Percentiles rank a stretch among this genome's conserved stretches.
Evolutionary conservation across 2,329 filamentous ascomycete species (phyloP).

Genomic region (Aspergillus sp.): DNA sequence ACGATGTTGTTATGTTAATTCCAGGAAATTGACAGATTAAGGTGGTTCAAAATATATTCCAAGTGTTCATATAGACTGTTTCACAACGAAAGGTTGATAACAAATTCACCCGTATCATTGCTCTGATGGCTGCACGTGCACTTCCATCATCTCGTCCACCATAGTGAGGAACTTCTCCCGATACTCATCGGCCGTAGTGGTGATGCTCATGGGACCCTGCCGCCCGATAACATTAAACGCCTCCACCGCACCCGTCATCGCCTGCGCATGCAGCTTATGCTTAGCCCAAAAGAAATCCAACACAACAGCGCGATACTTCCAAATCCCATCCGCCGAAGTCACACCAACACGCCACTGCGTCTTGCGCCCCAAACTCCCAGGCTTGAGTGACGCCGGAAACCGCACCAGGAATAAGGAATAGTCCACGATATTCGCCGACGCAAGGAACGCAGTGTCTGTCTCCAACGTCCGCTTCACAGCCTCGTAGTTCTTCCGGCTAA

Average conservation of each 20-base stretch:
- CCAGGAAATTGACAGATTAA: background rate
- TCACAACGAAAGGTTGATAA: background rate
- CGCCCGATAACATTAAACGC: slow-evolving; percentile 63
- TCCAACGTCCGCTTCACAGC: slow-evolving; percentile 57
- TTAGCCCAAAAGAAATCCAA: slow-evolving; percentile 80
- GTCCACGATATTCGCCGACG: slow-evolving; percentile 66
- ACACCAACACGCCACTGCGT: slow-evolving; percentile 63
- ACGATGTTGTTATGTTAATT: background rate
- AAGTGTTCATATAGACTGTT: background rate
- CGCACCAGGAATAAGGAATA: slow-evolving; percentile 74
- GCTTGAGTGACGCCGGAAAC: slow-evolving; percentile 43
- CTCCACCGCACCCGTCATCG: slow-evolving; percentile 65
- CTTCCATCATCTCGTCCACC: slow-evolving; percentile 49
- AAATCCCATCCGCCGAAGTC: slow-evolving; percentile 61
- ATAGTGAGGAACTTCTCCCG: slow-evolving; percentile 56
- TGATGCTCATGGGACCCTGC: slow-evolving; percentile 73
- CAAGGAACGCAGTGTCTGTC: slow-evolving; percentile 63
- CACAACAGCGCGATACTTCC: slow-evolving; percentile 66
- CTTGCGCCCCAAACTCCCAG: slow-evolving; percentile 31
- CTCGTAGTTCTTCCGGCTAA: slow-evolving; percentile 56
- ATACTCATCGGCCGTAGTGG: slow-evolving; percentile 68
- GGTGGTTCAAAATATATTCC: background rate
- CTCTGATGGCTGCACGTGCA: slow-evolving; percentile 15
- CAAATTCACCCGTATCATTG: background rate
- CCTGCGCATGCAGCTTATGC: slow-evolving; percentile 65